Conservation (phyloP, 805 yeast genomes). For the Nakazawaea holstii region DNA sequence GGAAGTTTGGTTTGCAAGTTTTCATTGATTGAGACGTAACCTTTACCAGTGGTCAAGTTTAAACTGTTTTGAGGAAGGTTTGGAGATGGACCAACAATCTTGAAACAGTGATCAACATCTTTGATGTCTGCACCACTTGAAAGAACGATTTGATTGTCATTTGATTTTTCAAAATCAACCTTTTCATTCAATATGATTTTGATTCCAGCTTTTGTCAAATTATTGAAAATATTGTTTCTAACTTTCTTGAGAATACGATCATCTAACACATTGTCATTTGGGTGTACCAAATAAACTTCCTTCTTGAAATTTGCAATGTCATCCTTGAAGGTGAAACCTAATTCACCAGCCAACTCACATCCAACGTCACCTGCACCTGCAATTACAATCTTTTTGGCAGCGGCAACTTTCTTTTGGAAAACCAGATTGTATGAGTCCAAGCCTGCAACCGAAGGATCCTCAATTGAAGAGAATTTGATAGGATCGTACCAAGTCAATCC, state of each 20-base stretch:
- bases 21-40: conserved; percentile 13
- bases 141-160: conserved; percentile 1
- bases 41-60: conserved; percentile 12
- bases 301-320: conserved; percentile 16
- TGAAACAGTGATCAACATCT: conserved; percentile 17
- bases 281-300: conserved; percentile 20
- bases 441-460: conserved; percentile 7
- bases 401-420: conserved; percentile 13
- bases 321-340: conserved; percentile 16
- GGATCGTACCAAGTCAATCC: conserved; percentile 26
- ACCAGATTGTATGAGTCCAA: conserved; percentile 13
- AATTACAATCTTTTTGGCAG: conserved; percentile 21
- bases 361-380: conserved; percentile 29
- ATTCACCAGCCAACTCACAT: conserved; percentile 27
- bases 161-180: conserved; percentile 8
- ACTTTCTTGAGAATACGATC: conserved; percentile 2
- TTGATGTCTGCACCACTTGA: conserved; percentile 5
- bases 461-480: conserved; percentile 11
- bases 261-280: conserved; percentile 13
- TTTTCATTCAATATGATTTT: conserved; percentile 13
- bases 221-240: conserved; percentile 1
- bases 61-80: conserved; percentile 18
- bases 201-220: conserved; percentile 13
- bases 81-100: conserved; percentile 17
- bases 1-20: conserved; percentile 4